Conservation (phyloP, 164 flowering plant genomes). For the Vitis amurensis region DNA sequence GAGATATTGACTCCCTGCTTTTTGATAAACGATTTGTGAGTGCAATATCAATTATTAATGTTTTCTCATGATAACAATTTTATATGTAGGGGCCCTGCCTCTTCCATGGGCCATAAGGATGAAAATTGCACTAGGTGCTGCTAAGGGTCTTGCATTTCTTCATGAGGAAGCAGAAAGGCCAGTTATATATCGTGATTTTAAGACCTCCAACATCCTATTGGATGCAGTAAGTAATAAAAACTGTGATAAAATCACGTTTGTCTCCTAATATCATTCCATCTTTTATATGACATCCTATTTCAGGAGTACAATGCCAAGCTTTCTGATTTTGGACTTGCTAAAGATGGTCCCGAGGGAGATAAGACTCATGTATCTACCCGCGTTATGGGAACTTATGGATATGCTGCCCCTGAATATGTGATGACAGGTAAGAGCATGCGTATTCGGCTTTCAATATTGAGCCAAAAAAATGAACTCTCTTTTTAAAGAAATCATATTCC, state of each 20-base stretch:
- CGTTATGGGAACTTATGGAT: conserved; percentile 88
- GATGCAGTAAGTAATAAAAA: conserved; percentile 37
- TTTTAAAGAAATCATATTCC: neutral
- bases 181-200: conserved; percentile 52
- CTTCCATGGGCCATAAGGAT: conserved; percentile 57
- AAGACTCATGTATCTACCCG: conserved; percentile 86
- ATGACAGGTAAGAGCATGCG: conserved; percentile 57
- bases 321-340: conserved; percentile 84
- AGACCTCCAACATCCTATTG: conserved; percentile 47
- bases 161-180: conserved; percentile 56
- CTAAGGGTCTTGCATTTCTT: conserved; percentile 57
- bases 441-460: no score
- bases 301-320: conserved; percentile 86
- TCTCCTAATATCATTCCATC: neutral
- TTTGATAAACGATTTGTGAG: no score
- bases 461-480: no score
- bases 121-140: conserved; percentile 58
- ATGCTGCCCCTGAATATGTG: conserved; percentile 86
- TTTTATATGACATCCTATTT: conserved; percentile 16
- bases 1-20: no score
- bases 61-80: conserved; percentile 4
- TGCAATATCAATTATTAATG: neutral
- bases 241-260: neutral
- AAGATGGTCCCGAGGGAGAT: conserved; percentile 88
- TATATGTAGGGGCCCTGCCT: conserved; percentile 45